A percentile compares a stretch with the other conserved stretches of the same genome.
phyloP scores from a whole-genome alignment of 805 yeast species.

The Candida pseudofarinosa region DNA sequence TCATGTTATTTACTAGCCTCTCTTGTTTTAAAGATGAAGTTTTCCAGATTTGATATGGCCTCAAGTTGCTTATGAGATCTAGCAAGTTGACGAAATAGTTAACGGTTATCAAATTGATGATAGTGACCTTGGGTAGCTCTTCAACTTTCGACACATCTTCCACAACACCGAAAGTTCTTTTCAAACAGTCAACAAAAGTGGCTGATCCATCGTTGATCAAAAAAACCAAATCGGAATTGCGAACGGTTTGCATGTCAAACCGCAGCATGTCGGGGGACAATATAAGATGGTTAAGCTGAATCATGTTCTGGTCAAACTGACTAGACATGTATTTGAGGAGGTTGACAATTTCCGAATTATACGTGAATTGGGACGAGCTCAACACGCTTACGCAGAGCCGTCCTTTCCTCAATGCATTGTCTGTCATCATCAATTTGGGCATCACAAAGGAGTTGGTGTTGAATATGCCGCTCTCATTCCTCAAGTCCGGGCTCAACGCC shows the following conservation, averaged over 20 bases:
- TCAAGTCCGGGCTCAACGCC: constrained; percentile 1
- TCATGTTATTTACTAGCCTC: constrained; percentile 20
- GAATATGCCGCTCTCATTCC: constrained; percentile 1
- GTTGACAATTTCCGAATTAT: constrained; percentile 17
- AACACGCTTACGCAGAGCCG: constrained; percentile 20
- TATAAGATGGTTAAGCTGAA: constrained; percentile 15
- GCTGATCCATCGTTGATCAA: constrained; percentile 37
- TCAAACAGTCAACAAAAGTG: constrained; percentile 22
- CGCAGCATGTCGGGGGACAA: constrained; percentile 4
- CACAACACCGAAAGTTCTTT: constrained; percentile 9
- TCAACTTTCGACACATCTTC: constrained; percentile 2
- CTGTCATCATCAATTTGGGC: constrained; percentile 32
- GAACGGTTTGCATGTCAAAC: constrained; percentile 15
- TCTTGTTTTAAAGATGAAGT: constrained; percentile 27
- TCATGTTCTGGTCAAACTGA: constrained; percentile 9
- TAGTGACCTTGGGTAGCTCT: constrained; percentile 24
- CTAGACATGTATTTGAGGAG: constrained; percentile 15
- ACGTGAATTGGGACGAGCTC: constrained; percentile 12
- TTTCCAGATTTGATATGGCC: constrained; percentile 40
- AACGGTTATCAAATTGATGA: constrained; percentile 36
- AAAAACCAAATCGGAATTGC: constrained; percentile 26
- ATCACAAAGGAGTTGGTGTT: constrained; percentile 27
- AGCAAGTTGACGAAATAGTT: constrained; percentile 38
- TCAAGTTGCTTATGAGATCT: constrained; percentile 28
- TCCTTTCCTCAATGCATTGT: constrained; percentile 5